Evolutionary conservation across 2,329 filamentous ascomycete species (phyloP).

Genomic region (Venturia aucupariae): DNA sequence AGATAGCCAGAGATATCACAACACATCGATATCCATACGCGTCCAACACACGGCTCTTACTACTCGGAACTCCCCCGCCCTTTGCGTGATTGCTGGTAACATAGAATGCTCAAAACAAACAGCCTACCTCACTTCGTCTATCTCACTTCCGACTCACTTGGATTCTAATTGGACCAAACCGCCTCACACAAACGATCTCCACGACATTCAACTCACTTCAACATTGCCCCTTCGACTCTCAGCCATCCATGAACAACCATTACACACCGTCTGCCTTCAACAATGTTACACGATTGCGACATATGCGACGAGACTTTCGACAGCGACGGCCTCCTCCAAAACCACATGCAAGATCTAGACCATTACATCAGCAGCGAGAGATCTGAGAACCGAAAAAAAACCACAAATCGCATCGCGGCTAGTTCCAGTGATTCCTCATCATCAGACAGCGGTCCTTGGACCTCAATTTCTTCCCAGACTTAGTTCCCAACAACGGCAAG

Average conservation of each 20-base stretch:
- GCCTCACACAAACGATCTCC: background rate
- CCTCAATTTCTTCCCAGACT: background rate
- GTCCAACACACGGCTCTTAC: background rate
- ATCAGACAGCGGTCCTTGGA: background rate
- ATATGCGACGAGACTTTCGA: background rate
- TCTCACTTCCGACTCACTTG: too few relatives aligned
- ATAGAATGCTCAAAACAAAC: background rate
- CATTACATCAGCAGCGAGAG: background rate
- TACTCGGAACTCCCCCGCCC: background rate
- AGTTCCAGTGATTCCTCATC: background rate
- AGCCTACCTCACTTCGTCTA: too few relatives aligned
- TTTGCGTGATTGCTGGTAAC: background rate
- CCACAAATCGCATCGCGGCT: background rate
- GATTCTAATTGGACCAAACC: too few relatives aligned
- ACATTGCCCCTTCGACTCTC: background rate
- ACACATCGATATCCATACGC: background rate
- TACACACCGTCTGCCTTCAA: background rate
- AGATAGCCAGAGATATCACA: background rate
- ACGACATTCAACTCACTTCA: background rate
- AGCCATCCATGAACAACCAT: background rate
- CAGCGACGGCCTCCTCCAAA: background rate
- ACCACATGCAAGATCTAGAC: background rate
- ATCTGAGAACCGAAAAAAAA: background rate
- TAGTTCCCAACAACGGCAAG: background rate
- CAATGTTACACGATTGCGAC: constrained; percentile 4